Evolutionary conservation across 129 eudicot species (phyloP).

Genomic region (Calendula officinalis): DNA sequence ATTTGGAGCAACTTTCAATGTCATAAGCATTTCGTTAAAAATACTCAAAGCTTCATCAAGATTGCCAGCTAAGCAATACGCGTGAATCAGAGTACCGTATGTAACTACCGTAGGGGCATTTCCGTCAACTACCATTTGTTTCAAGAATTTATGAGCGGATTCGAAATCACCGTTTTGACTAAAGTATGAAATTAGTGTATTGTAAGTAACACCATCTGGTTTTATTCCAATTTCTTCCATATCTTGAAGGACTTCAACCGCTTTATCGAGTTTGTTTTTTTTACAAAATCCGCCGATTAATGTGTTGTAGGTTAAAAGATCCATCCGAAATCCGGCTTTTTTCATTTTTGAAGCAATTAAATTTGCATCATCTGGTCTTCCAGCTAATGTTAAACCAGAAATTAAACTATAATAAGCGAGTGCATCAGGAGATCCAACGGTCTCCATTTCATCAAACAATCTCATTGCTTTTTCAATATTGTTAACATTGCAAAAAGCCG

Average conservation of each 20-base stretch:
- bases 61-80: conserved; percentile 52
- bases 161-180: conserved; percentile 50
- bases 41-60: conserved; percentile 64
- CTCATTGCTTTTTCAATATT: conserved; percentile 68
- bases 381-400: conserved; percentile 64
- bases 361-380: conserved; percentile 65
- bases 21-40: conserved; percentile 47
- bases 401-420: conserved; percentile 67
- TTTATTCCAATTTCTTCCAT: conserved; percentile 58
- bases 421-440: conserved; percentile 58
- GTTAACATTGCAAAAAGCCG: conserved; percentile 61
- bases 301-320: conserved; percentile 58
- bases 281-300: conserved; percentile 74
- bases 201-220: conserved; percentile 70
- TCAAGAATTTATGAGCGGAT: conserved; percentile 53
- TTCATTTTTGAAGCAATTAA: conserved; percentile 52
- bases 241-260: conserved; percentile 54
- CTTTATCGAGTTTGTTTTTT: conserved; percentile 61
- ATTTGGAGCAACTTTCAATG: conserved; percentile 51
- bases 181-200: conserved; percentile 68
- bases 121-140: conserved; percentile 59
- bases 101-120: conserved; percentile 66
- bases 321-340: conserved; percentile 63
- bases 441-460: conserved; percentile 63
- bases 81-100: conserved; percentile 77